A percentile compares a stretch with the other conserved stretches of the same genome.
phyloP scores from a whole-genome alignment of 2,329 filamentous ascomycete genomes.

The Alternaria arborescens region DNA sequence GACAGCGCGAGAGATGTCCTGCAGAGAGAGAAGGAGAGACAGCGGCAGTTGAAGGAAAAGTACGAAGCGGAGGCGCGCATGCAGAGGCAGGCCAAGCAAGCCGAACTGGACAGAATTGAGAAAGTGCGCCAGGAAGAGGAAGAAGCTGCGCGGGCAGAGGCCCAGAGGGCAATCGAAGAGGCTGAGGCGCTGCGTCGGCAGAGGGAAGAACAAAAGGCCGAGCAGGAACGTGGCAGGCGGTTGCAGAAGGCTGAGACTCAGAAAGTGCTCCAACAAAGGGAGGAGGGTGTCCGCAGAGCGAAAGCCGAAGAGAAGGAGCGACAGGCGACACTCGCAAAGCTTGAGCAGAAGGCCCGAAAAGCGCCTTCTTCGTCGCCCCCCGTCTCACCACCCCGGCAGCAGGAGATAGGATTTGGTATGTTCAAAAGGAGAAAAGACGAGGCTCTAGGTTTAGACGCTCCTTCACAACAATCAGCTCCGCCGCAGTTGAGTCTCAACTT shows the following conservation, averaged over 20 bases:
- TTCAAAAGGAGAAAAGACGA: conserved; percentile 48
- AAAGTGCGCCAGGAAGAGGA: conserved; percentile 37
- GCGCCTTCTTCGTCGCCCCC: conserved; percentile 33
- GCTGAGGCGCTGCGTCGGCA: conserved; percentile 39
- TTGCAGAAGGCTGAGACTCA: conserved; percentile 43
- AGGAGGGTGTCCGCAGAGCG: conserved; percentile 41
- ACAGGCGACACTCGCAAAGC: conserved; percentile 29
- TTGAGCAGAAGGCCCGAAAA: conserved; percentile 37
- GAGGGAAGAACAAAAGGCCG: conserved; percentile 42
- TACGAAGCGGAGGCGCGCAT: conserved; percentile 46
- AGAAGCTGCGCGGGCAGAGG: conserved; percentile 39
- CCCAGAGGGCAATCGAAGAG: conserved; percentile 39
- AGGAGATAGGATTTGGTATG: conserved; percentile 42
- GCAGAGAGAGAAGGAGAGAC: conserved; percentile 42
- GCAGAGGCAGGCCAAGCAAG: conserved; percentile 40
- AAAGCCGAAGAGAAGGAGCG: conserved; percentile 36
- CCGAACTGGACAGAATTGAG: conserved; percentile 40
- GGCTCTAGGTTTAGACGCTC: conserved; percentile 32
- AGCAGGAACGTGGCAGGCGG: conserved; percentile 44
- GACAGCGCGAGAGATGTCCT: conserved; percentile 47
- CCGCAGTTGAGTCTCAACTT: conserved; percentile 34
- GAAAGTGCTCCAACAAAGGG: conserved; percentile 35
- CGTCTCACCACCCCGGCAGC: conserved; percentile 41
- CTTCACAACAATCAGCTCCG: conserved; percentile 22
- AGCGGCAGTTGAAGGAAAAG: conserved; percentile 41